Percentiles rank a stretch among this genome's conserved stretches.
phyloP scores from a whole-genome alignment of 352 stramenopile species.

The Phytophthora sp. region DNA sequence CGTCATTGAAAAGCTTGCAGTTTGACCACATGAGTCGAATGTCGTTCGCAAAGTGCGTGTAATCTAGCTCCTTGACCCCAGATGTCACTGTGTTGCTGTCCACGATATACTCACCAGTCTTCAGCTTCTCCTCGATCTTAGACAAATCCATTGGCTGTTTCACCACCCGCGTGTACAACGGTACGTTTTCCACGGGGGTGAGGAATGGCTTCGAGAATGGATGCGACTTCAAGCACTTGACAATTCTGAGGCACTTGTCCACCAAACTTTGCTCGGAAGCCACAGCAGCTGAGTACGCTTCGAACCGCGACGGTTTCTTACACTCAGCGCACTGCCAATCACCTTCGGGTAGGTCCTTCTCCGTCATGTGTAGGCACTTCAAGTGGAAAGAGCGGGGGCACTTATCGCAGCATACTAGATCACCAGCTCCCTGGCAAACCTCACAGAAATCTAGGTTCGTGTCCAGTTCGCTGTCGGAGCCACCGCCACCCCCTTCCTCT shows the following conservation, averaged over 20 bases:
- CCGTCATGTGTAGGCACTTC: conserved; percentile 77
- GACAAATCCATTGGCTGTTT: conserved; percentile 86
- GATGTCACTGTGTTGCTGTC: conserved; percentile 34
- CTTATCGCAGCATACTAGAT: conserved; percentile 90
- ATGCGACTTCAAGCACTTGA: conserved; percentile 73
- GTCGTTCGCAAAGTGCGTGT: conserved; percentile 68
- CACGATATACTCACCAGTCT: conserved; percentile 61
- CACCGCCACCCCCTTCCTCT: conserved; percentile 26
- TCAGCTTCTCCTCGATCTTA: conserved; percentile 72
- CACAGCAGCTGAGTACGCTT: conserved; percentile 51
- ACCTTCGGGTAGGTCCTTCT: conserved; percentile 77
- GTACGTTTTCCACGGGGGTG: conserved; percentile 75
- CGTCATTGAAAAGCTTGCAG: conserved; percentile 87
- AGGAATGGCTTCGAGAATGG: conserved; percentile 85
- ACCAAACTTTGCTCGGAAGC: conserved; percentile 55
- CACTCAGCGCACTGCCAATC: conserved; percentile 86
- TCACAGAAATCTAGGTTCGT: conserved; percentile 86
- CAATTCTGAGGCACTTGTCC: conserved; percentile 72
- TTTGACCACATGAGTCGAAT: conserved; percentile 86
- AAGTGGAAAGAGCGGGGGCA: conserved; percentile 93
- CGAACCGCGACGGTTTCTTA: conserved; percentile 74
- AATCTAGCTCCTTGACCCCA: conserved; percentile 49
- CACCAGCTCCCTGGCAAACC: conserved; percentile 82
- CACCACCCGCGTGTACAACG: conserved; percentile 75
- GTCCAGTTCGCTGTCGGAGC: conserved; percentile 69